Evolutionary conservation across 768 basidiomycete genomes (phyloP), one percentile per base, ranked within the genome.

Genomic region (Termitomyces sp.): DNA sequence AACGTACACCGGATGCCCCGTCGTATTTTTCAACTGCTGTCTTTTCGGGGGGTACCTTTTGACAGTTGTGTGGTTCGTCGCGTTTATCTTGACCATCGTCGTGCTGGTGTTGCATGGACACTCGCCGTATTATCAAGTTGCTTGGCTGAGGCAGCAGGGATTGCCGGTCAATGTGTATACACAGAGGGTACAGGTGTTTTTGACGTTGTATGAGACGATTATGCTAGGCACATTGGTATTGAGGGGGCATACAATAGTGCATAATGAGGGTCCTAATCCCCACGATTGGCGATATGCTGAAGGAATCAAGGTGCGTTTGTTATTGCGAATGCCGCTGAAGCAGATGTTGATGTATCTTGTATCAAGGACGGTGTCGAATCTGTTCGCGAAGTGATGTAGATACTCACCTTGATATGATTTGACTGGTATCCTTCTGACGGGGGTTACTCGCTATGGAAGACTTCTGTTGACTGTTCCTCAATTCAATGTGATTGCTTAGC

Each of bases 11-110:
- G 34, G 61, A 66, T 10, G 56, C 67, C 13, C 72, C 72, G 4
- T 70, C 70, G 22, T 75, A 72, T 59, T 75, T 72, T 57, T 71
- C 69, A 6, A 72, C 72, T 1, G 59, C 62, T 27, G 51, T 72
- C 47, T 62, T 74, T 45, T 68, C 64, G 32, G 69, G 32, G 69
- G 66, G 4, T 72, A 72, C 57, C 62, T 75, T 2, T 56, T 73
- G 39, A 64, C 69, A 33, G 6, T 68, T 16, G 55, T 69, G n/a
- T 74, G 72, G 72, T 58, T 73, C 14, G 65, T 63, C 18, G 68
- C 71, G 30, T 68, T 69, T 55, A 68, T 72, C 32, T 49, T 67
- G 48, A 70, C 71, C 22, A 60, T 68, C 13, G 59, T 67, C 40
- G 65, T 72, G 44, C 62, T 70, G 44, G 65, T 66, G 3, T 55